These are phyloP conservation scores for Malus sieversii DNA, from an alignment of 306 rosid species.

Conservation along the genomic window DNA sequence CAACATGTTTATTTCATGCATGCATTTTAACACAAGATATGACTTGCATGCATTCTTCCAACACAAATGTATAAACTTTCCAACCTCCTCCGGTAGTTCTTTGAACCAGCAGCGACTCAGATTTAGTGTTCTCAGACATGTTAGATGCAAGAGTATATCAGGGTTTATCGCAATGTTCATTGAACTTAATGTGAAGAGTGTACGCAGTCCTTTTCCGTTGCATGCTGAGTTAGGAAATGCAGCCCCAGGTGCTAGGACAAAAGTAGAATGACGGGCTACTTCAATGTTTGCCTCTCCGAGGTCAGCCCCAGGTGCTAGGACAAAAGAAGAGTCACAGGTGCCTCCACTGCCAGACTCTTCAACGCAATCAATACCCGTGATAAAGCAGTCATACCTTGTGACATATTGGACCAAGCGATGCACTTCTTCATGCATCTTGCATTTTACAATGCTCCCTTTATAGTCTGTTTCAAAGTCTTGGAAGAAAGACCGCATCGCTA, in stretches of 20 bases:
- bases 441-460: background rate
- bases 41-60: too few species aligned
- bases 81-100: background rate
- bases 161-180: background rate
- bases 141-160: background rate
- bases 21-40: too few species aligned
- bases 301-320: background rate
- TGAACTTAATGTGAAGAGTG: background rate
- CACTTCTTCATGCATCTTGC: slow-evolving; percentile 12
- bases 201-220: background rate
- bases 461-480: background rate
- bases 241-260: background rate
- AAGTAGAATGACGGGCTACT: background rate
- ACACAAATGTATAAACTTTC: background rate
- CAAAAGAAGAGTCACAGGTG: background rate
- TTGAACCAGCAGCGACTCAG: background rate
- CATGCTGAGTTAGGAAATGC: background rate
- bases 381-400: background rate
- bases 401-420: slow-evolving; percentile 6
- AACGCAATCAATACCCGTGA: background rate
- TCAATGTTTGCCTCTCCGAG: background rate
- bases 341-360: background rate
- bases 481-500: slow-evolving; percentile 7
- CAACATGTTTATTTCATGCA: too few species aligned
- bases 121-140: background rate